These are phyloP conservation scores for Rugosomyces carneus DNA, from an alignment of 1,284 basidiomycete species.

Conservation along the genomic window DNA sequence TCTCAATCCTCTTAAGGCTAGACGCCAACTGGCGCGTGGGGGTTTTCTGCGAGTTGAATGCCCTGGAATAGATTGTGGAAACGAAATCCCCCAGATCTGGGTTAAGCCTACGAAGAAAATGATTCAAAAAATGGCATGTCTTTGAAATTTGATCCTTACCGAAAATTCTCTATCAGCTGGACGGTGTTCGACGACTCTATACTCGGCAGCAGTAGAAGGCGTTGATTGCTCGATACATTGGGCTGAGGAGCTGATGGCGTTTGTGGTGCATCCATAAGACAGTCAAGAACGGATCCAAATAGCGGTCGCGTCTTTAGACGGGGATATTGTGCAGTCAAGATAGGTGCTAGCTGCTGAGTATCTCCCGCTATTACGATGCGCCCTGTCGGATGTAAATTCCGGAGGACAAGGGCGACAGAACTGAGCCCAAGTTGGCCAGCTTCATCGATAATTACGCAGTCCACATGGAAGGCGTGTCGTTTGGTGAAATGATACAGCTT, in stretches of 20 bases:
- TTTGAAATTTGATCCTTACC: constrained; percentile 18
- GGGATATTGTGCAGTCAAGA: constrained; percentile 39
- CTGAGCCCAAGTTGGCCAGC: constrained; percentile 43
- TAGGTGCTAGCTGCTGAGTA: constrained; percentile 44
- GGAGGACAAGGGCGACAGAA: constrained; percentile 37
- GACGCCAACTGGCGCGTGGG: constrained; percentile 34
- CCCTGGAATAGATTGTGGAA: constrained; percentile 40
- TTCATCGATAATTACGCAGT: constrained; percentile 41
- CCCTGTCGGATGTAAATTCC: constrained; percentile 30
- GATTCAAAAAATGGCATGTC: background rate
- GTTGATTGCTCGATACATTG: background rate
- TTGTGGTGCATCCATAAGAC: constrained; percentile 29
- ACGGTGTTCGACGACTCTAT: constrained; percentile 32
- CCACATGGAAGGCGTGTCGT: constrained; percentile 30
- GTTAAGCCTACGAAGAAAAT: constrained; percentile 30
- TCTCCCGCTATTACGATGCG: constrained; percentile 44
- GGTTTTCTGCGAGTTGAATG: constrained; percentile 40
- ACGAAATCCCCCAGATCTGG: constrained; percentile 45
- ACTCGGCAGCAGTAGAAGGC: background rate
- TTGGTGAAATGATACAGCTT: constrained; percentile 43
- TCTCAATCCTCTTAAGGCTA: constrained; percentile 25
- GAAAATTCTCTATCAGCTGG: constrained; percentile 44
- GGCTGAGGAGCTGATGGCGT: background rate
- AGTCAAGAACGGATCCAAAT: constrained; percentile 44
- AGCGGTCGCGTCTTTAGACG: constrained; percentile 30